phyloP scores from a whole-genome alignment of 805 yeast species.

The Millerozyma miso region DNA sequence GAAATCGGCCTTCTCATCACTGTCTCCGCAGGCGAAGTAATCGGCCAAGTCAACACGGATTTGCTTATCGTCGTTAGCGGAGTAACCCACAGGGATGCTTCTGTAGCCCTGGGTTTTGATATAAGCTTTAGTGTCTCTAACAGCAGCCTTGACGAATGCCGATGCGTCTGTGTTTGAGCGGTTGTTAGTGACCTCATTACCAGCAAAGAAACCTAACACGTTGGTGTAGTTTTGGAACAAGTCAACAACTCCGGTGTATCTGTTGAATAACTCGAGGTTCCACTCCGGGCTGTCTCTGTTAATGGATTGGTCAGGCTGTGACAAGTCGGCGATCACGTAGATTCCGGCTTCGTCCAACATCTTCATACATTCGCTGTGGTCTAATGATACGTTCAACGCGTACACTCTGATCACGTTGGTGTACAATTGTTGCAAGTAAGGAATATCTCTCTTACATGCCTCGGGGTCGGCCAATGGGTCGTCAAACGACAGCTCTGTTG shows the following conservation, averaged over 20 bases:
- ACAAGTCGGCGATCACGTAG: conserved; percentile 84
- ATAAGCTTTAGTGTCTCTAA: conserved; percentile 72
- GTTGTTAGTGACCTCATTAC: conserved; percentile 78
- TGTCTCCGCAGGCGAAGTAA: conserved; percentile 72
- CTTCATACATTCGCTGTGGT: conserved; percentile 68
- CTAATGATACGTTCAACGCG: conserved; percentile 59
- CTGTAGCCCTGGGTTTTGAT: conserved; percentile 59
- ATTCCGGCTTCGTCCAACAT: conserved; percentile 77
- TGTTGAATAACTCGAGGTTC: conserved; percentile 56
- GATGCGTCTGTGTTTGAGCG: conserved; percentile 66
- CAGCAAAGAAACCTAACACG: conserved; percentile 78
- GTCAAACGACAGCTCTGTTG: conserved; percentile 43
- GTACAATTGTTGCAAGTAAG: conserved; percentile 55
- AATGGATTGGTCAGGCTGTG: conserved; percentile 63
- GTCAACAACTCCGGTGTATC: conserved; percentile 71
- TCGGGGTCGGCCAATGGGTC: conserved; percentile 68
- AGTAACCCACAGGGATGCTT: conserved; percentile 74
- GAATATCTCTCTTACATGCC: conserved; percentile 69
- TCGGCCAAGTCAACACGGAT: conserved; percentile 69
- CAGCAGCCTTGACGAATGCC: conserved; percentile 78
- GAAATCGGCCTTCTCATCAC: conserved; percentile 65
- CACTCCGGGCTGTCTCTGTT: conserved; percentile 61
- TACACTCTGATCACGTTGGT: conserved; percentile 76
- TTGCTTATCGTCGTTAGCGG: conserved; percentile 69
- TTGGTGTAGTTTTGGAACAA: conserved; percentile 65